Base-by-base conservation (phyloP, 164 flowering plant genomes). In the Paratinospora sagittata region DNA sequence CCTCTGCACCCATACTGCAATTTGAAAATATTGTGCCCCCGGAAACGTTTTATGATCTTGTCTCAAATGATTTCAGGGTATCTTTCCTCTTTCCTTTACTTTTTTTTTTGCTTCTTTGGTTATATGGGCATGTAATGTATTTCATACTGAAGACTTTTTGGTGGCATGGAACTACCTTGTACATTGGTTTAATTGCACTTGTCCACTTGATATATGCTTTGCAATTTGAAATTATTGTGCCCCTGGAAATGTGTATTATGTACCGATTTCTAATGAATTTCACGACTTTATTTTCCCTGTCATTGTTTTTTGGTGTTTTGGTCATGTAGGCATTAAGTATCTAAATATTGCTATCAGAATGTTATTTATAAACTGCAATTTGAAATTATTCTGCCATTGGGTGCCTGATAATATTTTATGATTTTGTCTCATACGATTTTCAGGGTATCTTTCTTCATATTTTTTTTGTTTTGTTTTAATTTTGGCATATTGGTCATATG, bases 1-100 rank as follows among this genome's bases (percentile, higher is more conserved):
- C 97, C 62, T 93, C 98, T 6, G 96, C 98, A 14, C 98, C 98
- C 8, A 80, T 94, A 73, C 90, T 94, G 73, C 96, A 91, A 47
- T 91, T 94, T 75, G 97, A 91, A 75, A 83, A 91, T 82, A 79
- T 91, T 76, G 91, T 90, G 63, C 94, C 93, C 16, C 78, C 85
- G 11, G 85, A 87, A 76, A 86, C 92, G 17, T 94, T 91, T 77
- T 90, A 91, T 74, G 84, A 89, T 77, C 83, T 89, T 58, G 97
- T 89, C 62, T 91, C 95, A 12, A 76, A 82, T 78, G 87, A 79
- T 78, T 94, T 94, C 80, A 82, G 67, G 77, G 97, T 90, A 52
- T 69, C 65, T 45, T 43, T 65, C 61, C 67, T 70, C 69, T 19
- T 27, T 58, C 27, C 49, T 6, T 21, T 21, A 9, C 24, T 5